These are phyloP conservation scores for Eucalyptus curtisii DNA, from an alignment of 345 rosid species.

Conservation along the genomic window DNA sequence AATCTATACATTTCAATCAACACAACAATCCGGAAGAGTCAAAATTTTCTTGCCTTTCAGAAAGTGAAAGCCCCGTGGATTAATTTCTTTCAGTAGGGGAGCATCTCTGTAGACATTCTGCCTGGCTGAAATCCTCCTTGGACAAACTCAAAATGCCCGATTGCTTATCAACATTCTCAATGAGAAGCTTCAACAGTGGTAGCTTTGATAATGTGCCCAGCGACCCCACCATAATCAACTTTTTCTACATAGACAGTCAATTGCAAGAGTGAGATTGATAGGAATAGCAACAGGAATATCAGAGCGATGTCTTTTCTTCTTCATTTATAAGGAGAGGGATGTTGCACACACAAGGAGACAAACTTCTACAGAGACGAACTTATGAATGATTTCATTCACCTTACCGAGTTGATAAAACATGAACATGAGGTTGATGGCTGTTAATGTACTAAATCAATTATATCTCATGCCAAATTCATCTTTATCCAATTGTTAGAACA, in stretches of 20 bases:
- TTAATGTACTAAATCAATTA: not conserved
- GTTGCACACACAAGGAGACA: not conserved
- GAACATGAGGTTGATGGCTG: not conserved
- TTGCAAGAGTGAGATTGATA: not conserved
- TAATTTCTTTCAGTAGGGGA: not conserved
- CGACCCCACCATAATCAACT: slow-evolving; percentile 91
- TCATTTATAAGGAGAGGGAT: not conserved
- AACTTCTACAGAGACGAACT: not conserved
- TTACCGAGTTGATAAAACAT: not conserved
- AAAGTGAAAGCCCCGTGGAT: not conserved
- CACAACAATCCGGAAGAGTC: not conserved
- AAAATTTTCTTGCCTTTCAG: not conserved
- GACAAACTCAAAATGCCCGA: slow-evolving; percentile 44
- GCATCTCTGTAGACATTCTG: slow-evolving; percentile 13
- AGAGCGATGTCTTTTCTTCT: no score
- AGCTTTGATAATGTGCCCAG: slow-evolving; percentile 59
- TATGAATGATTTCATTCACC: not conserved
- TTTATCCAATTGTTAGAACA: not conserved
- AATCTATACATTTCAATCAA: not conserved
- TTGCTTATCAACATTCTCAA: slow-evolving; percentile 62
- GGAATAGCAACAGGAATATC: not conserved
- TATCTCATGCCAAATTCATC: not conserved
- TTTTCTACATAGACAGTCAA: slow-evolving; percentile 34
- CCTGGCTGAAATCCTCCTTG: slow-evolving; percentile 15
- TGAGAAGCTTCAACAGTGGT: slow-evolving; percentile 74